phyloP scores from a whole-genome alignment of 345 rosid species.

The Citropsis articulata region DNA sequence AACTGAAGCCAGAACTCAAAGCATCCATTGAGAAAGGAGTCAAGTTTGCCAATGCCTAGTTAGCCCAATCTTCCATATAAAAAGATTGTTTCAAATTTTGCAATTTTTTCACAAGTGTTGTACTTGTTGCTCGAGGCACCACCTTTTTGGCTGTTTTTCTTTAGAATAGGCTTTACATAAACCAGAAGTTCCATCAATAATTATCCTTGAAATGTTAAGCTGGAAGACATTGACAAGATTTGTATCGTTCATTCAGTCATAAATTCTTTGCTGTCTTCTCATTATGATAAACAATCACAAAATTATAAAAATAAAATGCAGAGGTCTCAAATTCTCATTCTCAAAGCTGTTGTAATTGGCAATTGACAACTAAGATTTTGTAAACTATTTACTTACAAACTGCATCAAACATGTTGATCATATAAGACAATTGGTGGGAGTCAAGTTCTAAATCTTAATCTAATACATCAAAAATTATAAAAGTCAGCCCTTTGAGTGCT shows the following conservation, averaged over 20 bases:
- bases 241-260: not conserved
- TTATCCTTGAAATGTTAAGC: not conserved
- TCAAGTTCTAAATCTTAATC: not conserved
- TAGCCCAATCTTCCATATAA: not conserved
- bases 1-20: slow-evolving; percentile 63
- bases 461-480: not conserved
- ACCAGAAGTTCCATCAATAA: slow-evolving; percentile 20
- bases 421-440: not conserved
- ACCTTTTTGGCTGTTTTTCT: slow-evolving; percentile 12
- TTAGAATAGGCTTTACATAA: slow-evolving; percentile 21
- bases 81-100: slow-evolving; percentile 11
- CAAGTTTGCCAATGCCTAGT: slow-evolving; percentile 43
- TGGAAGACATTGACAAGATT: not conserved
- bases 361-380: not conserved
- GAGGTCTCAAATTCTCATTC: not conserved
- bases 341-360: not conserved
- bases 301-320: too few species aligned
- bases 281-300: too few species aligned
- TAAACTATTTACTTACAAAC: too few species aligned
- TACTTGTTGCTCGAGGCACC: slow-evolving; percentile 27
- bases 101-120: slow-evolving; percentile 17
- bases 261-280: not conserved
- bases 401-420: not conserved
- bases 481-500: not conserved
- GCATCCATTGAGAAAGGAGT: slow-evolving; percentile 78